phyloP scores from a whole-genome alignment of 768 basidiomycete species.

The Phanerodontia chrysosporium region DNA sequence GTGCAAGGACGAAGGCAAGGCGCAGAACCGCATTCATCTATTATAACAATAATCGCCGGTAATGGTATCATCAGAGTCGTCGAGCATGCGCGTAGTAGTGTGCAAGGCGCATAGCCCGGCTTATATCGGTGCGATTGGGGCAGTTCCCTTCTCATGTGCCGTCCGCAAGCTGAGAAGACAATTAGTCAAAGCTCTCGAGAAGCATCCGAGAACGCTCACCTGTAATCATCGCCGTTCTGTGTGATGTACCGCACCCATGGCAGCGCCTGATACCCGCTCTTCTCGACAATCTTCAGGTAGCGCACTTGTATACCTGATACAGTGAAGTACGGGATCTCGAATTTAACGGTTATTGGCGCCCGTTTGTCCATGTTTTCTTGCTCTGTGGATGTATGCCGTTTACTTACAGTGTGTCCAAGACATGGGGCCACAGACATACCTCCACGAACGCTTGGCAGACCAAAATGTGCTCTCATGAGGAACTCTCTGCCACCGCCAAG shows the following conservation, averaged over 20 bases:
- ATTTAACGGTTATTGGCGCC: slow-evolving; percentile 94
- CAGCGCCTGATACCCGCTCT: slow-evolving; percentile 93
- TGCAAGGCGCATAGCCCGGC: neutral
- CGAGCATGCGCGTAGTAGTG: neutral
- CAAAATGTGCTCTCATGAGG: slow-evolving; percentile 97
- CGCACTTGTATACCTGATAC: slow-evolving; percentile 97
- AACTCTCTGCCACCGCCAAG: slow-evolving; percentile 94
- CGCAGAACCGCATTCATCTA: neutral
- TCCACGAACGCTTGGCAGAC: slow-evolving; percentile 86
- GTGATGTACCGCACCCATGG: slow-evolving; percentile 97
- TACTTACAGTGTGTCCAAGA: too few species aligned
- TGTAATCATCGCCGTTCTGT: slow-evolving; percentile 89
- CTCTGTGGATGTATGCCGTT: slow-evolving; percentile 41
- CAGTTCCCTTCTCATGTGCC: slow-evolving; percentile 69
- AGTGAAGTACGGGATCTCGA: slow-evolving; percentile 98
- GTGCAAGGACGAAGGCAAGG: neutral
- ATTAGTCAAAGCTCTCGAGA: neutral
- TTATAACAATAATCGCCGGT: neutral
- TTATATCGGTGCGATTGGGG: slow-evolving; percentile 47
- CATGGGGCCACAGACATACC: too few species aligned
- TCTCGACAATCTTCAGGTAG: slow-evolving; percentile 97
- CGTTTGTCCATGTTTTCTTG: slow-evolving; percentile 78
- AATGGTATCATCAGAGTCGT: neutral
- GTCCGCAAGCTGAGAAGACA: slow-evolving; percentile 53
- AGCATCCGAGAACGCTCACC: slow-evolving; percentile 41